Evolutionary conservation across 1,139 yeast genomes (phyloP).

Genomic region (Petasospora rhodanensis): DNA sequence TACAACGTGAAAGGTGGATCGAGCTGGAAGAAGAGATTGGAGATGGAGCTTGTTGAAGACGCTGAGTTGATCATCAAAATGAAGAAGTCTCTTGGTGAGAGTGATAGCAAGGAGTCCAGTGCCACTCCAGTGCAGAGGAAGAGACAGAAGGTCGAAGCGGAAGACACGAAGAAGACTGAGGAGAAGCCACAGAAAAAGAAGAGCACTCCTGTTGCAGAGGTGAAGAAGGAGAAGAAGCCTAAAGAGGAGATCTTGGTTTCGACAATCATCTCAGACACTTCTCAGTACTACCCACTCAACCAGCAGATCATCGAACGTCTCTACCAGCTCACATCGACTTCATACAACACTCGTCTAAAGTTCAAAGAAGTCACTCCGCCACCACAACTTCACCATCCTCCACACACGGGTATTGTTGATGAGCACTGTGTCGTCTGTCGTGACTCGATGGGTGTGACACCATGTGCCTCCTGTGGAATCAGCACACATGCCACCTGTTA

Average conservation of each 20-base stretch:
- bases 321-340: conserved; percentile 16
- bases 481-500: conserved; percentile 70
- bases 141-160: not conserved
- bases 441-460: not conserved
- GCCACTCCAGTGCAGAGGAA: no score
- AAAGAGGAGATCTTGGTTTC: conserved; percentile 11
- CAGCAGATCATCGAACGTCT: conserved; percentile 12
- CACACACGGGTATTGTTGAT: not conserved
- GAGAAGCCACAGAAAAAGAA: conserved; percentile 4
- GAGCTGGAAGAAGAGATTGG: conserved; percentile 60
- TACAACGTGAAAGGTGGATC: conserved; percentile 39
- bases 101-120: no score
- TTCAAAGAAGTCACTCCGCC: conserved; percentile 16
- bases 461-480: conserved; percentile 67
- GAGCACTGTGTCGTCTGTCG: conserved; percentile 20
- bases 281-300: conserved; percentile 6
- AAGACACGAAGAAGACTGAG: conserved; percentile 5
- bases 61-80: conserved; percentile 47
- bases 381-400: no score
- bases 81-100: conserved; percentile 33
- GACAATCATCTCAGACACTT: conserved; percentile 9
- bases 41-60: conserved; percentile 69
- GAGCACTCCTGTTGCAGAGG: no score
- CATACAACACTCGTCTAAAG: conserved; percentile 16
- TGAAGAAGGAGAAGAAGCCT: conserved; percentile 8